Evolutionary conservation across 2,329 filamentous ascomycete species (phyloP), one percentile per base, ranked within the genome.

Genomic region (Diaporthe batatas): DNA sequence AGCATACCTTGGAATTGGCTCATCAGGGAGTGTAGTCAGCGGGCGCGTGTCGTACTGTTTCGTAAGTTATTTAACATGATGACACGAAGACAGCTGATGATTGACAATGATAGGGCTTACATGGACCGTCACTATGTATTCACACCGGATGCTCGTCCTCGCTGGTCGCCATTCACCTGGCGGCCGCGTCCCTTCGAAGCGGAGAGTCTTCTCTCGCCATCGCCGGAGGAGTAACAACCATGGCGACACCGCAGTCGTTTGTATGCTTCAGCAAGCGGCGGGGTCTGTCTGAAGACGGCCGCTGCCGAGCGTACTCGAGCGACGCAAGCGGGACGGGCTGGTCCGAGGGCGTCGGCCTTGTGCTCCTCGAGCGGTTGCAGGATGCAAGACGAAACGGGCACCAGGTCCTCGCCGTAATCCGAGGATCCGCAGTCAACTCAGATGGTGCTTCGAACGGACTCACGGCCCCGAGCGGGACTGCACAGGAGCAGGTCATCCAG

Each of bases 261-360:
- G 34, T 71, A 5, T 59, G 57, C 12, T 71, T 71, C 68, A 64
- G 47, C 57, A 71, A 58, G 21, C 34, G 57, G 14, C 58, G 68
- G 12, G 68, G 68, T 12, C 44, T 78, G 25, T 78, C 77, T n/a
- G 70, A 76, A 3, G 76, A 76, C 57, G 75, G 76, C n/a, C 75
- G 73, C 12, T 79, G 76, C 67, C 72, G 78, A 47, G 76, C 77
- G 21, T 84, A 82, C 68, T 84, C 86, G 62, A 74, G 78, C 10
- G 76, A 78, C 10, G 84, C 82, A 0, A 78, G 84, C 67, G 86
- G 86, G 1, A 87, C 86, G 65, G 82, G 79, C 1, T 79, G 84
- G 36, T 84, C 83, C 1, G 86, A 88, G 71, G 86, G 84, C 3
- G 76, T 82, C 16, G 82, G 76, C 1, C 77, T 81, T 12, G 70